Conservation (phyloP, 2,329 filamentous ascomycete species). For the Pseudogymnoascus sp. region DNA sequence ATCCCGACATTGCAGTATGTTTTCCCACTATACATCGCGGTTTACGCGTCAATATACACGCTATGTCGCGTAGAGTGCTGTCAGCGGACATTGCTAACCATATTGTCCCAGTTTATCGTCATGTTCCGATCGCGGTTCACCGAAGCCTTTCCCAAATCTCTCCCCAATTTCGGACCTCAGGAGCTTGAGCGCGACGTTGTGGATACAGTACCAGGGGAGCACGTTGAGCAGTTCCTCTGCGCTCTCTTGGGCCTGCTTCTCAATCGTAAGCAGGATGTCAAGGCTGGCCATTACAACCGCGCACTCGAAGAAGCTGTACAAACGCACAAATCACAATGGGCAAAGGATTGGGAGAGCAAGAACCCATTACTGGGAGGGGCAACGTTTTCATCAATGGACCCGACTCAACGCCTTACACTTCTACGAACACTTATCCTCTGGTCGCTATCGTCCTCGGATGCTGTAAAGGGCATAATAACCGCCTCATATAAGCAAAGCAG, state of each 20-base stretch:
- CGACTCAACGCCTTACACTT: conserved; percentile 70
- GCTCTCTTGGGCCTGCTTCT: conserved; percentile 78
- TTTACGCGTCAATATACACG: conserved; percentile 37
- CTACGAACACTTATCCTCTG: conserved; percentile 78
- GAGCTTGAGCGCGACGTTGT: conserved; percentile 84
- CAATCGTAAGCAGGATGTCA: conserved; percentile 97
- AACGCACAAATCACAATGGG: conserved; percentile 82
- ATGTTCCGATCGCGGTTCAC: conserved; percentile 95
- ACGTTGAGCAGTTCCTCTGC: conserved; percentile 82
- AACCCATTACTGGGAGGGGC: conserved; percentile 75
- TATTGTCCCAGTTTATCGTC: conserved; percentile 70
- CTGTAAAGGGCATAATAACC: conserved; percentile 71
- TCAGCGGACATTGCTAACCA: conserved; percentile 27
- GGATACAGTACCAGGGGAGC: conserved; percentile 69
- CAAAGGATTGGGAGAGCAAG: conserved; percentile 68
- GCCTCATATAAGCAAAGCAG: conserved; percentile 82
- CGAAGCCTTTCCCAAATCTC: conserved; percentile 79
- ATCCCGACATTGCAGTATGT: conserved; percentile 86
- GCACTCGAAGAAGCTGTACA: conserved; percentile 89
- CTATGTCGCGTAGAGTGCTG: conserved; percentile 40
- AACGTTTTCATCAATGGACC: conserved; percentile 74
- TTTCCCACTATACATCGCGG: conserved; percentile 33
- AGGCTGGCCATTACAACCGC: conserved; percentile 85
- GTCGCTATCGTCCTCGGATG: conserved; percentile 82
- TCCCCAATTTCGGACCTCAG: conserved; percentile 86